Evolutionary conservation across 116 monocot genomes (phyloP), one percentile per base, ranked within the genome.

Genomic region (Iris pallida): DNA sequence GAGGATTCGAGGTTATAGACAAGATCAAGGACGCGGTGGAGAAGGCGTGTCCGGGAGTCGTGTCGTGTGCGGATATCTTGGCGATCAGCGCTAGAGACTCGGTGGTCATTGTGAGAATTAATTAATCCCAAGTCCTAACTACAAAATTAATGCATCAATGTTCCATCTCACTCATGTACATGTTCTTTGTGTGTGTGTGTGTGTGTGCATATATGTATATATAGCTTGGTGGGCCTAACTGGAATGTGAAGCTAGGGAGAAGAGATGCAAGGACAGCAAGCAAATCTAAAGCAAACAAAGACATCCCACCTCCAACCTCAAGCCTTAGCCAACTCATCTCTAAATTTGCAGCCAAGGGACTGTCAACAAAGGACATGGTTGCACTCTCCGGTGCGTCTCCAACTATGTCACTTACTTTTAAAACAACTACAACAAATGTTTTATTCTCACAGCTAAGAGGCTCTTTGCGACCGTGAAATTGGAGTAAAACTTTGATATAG

Each of bases 181-280:
- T n/a, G n/a, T 30, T 30, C 30, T 30, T 30, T 30, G 30, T 30
- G 30, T 30, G 30, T 30, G 30, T 30, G 30, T 3, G 30, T 30
- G 30, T 30, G 30, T 3, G 30, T 30, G 3, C 30, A n/a, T n/a
- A n/a, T n/a, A n/a, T n/a, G n/a, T 48, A 8, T 53, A 0, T 73
- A 71, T 69, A 85, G 85, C 85, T 85, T 14, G 85, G 85, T 61
- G 86, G 86, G 65, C 82, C 93, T 0, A 58, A 12, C 12, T 93
- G 89, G 86, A 45, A 70, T 19, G 89, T 89, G 57, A 75, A 73
- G 63, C 3, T 93, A 8, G 93, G 93, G 47, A 81, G 93, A 49
- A 81, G 82, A 44, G 93, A 93, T 43, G 69, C 89, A 6, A 82
- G 67, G 16, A 86, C 79, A 0, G 86, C 89, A 4, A 93, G 78